phyloP scores from a whole-genome alignment of 2,329 filamentous ascomycete species.

The Fusarium miscanthi region DNA sequence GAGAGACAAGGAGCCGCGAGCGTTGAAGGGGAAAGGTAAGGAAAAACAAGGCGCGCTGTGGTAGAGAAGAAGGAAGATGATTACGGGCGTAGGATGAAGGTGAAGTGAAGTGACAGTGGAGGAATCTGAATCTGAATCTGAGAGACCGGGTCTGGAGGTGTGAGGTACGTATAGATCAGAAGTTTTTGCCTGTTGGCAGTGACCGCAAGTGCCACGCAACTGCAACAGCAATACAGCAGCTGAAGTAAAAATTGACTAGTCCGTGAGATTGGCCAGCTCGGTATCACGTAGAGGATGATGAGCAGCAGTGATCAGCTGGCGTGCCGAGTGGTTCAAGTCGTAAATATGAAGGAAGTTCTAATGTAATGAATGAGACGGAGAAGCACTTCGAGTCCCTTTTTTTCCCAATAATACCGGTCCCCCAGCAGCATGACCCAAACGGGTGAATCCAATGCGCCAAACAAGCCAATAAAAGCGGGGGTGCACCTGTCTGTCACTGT shows the following conservation, averaged over 20 bases:
- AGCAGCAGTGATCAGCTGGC: conserved; percentile 26
- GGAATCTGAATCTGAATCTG: conserved; percentile 32
- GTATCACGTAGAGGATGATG: conserved; percentile 17
- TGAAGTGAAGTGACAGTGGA: conserved; percentile 21
- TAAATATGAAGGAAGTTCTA: conserved; percentile 38
- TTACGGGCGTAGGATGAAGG: conserved; percentile 35
- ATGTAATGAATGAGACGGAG: conserved; percentile 44
- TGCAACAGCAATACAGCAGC: conserved; percentile 29
- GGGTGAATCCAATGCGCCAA: conserved; percentile 39
- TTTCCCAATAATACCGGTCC: conserved; percentile 41
- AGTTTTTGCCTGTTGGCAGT: conserved; percentile 41
- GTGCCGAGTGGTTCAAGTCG: conserved; percentile 23
- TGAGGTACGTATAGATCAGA: conserved; percentile 46
- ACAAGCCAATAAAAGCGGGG: conserved; percentile 34
- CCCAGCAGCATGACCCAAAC: conserved; percentile 31
- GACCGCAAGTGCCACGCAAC: conserved; percentile 38
- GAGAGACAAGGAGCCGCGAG: background rate
- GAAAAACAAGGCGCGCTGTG: background rate
- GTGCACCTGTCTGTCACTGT: conserved; percentile 11
- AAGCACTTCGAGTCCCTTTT: conserved; percentile 45
- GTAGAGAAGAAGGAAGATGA: conserved; percentile 10
- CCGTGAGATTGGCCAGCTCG: background rate
- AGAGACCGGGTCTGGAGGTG: background rate
- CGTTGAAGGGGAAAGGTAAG: background rate
- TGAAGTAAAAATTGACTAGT: conserved; percentile 19